Evolutionary conservation across 495 filamentous ascomycete genomes (phyloP).

Genomic region (Talaromyces adpressus): DNA sequence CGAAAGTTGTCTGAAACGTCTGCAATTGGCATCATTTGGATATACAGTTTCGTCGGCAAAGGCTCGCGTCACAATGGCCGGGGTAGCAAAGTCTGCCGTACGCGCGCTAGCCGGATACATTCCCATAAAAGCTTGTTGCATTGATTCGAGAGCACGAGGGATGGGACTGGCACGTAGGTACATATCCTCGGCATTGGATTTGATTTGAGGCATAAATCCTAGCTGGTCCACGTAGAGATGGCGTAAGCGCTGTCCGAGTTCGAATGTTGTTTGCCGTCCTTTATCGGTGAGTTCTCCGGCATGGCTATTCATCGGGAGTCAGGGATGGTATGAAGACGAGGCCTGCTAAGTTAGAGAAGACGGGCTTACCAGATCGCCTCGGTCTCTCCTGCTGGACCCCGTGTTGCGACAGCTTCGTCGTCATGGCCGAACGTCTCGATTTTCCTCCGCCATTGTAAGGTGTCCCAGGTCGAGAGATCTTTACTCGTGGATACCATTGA

Average conservation of each 20-base stretch:
- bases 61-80: constrained; percentile 67
- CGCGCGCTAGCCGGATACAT: constrained; percentile 75
- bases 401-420: constrained; percentile 61
- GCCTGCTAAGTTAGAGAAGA: not conserved
- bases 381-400: constrained; percentile 59
- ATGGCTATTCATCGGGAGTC: constrained; percentile 34
- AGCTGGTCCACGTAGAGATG: constrained; percentile 85
- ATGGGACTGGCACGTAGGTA: constrained; percentile 85
- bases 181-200: constrained; percentile 59
- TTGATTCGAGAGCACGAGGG: constrained; percentile 75
- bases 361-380: constrained; percentile 62
- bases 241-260: constrained; percentile 70
- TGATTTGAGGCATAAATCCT: constrained; percentile 67
- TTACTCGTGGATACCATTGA: constrained; percentile 58
- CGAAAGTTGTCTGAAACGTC: constrained; percentile 72
- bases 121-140: constrained; percentile 84
- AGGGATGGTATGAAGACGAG: not conserved
- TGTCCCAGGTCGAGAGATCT: constrained; percentile 54
- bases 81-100: constrained; percentile 55
- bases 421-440: constrained; percentile 72
- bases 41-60: constrained; percentile 83
- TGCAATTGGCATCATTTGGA: constrained; percentile 83
- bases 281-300: constrained; percentile 84
- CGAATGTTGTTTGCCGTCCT: constrained; percentile 76
- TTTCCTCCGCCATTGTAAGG: constrained; percentile 68